Conservation (phyloP, 805 yeast species). For the Debaryomyces prosopidis region DNA sequence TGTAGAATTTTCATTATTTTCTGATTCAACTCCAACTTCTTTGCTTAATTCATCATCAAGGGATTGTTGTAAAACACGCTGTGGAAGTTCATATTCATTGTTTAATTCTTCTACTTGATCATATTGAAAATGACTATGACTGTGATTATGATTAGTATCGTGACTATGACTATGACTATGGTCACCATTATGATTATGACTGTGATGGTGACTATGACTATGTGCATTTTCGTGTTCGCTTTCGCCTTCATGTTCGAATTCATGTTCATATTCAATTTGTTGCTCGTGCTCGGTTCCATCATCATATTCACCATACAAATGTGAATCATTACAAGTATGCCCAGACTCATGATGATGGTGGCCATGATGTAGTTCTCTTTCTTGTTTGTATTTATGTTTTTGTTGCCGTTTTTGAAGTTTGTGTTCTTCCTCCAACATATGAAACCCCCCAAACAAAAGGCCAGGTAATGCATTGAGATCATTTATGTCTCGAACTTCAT, state of each 20-base stretch:
- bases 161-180: background rate
- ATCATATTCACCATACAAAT: background rate
- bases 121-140: constrained; percentile 1
- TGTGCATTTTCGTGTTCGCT: background rate
- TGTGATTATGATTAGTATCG: background rate
- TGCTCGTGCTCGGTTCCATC: constrained; percentile 1
- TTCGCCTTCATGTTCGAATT: background rate
- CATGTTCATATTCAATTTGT: background rate
- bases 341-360: constrained; percentile 4
- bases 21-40: background rate
- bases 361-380: background rate
- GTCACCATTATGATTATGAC: background rate
- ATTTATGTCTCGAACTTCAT: constrained; percentile 38
- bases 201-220: background rate
- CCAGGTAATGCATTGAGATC: constrained; percentile 38
- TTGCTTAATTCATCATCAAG: background rate
- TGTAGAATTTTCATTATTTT: background rate
- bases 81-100: background rate
- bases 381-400: constrained; percentile 7
- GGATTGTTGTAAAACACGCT: background rate
- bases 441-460: constrained; percentile 35
- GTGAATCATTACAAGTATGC: background rate
- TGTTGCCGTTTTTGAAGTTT: constrained; percentile 28
- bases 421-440: constrained; percentile 35
- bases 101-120: constrained; percentile 1